Evolutionary conservation across 2,329 filamentous ascomycete genomes (phyloP).

Genomic region (Apiospora koreana): DNA sequence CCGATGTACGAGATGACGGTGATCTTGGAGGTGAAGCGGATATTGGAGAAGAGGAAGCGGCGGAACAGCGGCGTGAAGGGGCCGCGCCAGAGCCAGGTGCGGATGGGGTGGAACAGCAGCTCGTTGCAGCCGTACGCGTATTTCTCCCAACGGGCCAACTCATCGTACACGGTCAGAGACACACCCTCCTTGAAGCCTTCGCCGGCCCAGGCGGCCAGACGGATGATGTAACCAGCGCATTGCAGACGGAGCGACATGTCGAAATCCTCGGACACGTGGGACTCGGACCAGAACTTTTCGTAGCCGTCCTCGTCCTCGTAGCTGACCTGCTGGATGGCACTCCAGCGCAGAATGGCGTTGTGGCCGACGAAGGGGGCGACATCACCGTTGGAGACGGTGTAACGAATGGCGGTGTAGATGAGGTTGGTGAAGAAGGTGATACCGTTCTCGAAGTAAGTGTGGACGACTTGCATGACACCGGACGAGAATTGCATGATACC

Average conservation of each 20-base stretch:
- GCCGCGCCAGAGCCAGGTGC: slow-evolving; percentile 60
- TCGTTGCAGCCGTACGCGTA: slow-evolving; percentile 74
- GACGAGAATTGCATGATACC: slow-evolving; percentile 73
- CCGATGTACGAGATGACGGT: slow-evolving; percentile 61
- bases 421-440: slow-evolving; percentile 76
- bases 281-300: slow-evolving; percentile 74
- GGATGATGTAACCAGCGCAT: slow-evolving; percentile 66
- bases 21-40: slow-evolving; percentile 66
- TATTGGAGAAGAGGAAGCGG: slow-evolving; percentile 60
- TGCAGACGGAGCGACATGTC: slow-evolving; percentile 75
- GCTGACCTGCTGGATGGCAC: slow-evolving; percentile 59
- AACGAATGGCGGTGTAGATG: slow-evolving; percentile 73
- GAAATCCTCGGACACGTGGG: slow-evolving; percentile 76
- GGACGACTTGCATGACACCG: slow-evolving; percentile 75
- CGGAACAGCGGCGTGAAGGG: slow-evolving; percentile 68
- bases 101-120: slow-evolving; percentile 68
- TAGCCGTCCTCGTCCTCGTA: slow-evolving; percentile 59
- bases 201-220: slow-evolving; percentile 68
- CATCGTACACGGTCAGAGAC: slow-evolving; percentile 72
- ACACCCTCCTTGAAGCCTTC: slow-evolving; percentile 75
- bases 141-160: slow-evolving; percentile 72
- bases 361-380: slow-evolving; percentile 77
- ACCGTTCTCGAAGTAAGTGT: slow-evolving; percentile 73
- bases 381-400: slow-evolving; percentile 70
- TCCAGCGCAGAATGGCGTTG: slow-evolving; percentile 75